These are phyloP conservation scores for Viola odorata DNA, from an alignment of 345 rosid genomes.

Conservation along the genomic window DNA sequence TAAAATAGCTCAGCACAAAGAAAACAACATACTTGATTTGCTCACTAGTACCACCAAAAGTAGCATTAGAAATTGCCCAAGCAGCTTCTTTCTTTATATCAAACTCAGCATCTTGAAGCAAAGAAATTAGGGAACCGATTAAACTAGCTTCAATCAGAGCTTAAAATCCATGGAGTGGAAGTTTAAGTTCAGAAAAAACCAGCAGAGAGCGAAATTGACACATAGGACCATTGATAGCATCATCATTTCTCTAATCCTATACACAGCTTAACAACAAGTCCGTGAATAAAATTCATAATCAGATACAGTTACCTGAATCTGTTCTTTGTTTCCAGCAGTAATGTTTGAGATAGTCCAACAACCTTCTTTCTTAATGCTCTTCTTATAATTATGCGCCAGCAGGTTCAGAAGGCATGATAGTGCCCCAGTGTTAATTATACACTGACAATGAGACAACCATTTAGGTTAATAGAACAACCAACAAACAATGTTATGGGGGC, in stretches of 20 bases:
- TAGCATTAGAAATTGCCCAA: slow-evolving; percentile 92
- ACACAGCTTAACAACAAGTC: too few relatives aligned
- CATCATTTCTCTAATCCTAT: too few relatives aligned
- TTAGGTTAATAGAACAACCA: too few relatives aligned
- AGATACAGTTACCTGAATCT: slow-evolving; percentile 23
- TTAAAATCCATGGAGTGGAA: too few relatives aligned
- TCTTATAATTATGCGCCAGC: slow-evolving; percentile 17
- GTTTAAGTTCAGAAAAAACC: too few relatives aligned
- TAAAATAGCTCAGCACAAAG: too few relatives aligned
- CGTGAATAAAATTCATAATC: too few relatives aligned
- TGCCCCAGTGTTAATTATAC: slow-evolving; percentile 20
- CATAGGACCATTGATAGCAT: too few relatives aligned
- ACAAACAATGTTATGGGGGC: too few relatives aligned
- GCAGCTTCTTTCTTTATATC: slow-evolving; percentile 91
- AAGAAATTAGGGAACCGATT: slow-evolving; percentile 54
- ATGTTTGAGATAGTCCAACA: slow-evolving; percentile 33
- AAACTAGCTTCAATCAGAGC: slow-evolving; percentile 59
- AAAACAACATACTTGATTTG: slow-evolving; percentile 1
- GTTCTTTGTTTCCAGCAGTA: slow-evolving; percentile 29
- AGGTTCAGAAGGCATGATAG: slow-evolving; percentile 23
- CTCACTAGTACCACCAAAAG: slow-evolving; percentile 57
- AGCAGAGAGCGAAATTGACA: too few relatives aligned
- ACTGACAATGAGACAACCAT: slow-evolving; percentile 13
- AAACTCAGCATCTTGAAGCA: slow-evolving; percentile 76
- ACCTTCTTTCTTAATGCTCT: slow-evolving; percentile 32